Percentiles rank a stretch among this genome's conserved stretches.
Conservation (phyloP, 2,329 filamentous ascomycete species). For the Aspergillus tamarii region DNA sequence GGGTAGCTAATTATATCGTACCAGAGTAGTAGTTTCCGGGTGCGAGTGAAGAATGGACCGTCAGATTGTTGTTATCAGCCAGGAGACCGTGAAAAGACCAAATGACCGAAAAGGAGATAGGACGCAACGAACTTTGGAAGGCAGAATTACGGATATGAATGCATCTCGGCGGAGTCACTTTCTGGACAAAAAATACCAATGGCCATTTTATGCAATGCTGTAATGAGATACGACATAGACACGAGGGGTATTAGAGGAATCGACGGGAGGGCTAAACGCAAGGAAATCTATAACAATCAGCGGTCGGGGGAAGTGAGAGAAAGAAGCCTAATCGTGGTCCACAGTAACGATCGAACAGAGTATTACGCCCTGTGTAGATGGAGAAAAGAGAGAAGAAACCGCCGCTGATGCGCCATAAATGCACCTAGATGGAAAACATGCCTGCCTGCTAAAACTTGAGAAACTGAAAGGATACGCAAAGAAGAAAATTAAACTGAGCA, state of each 20-base stretch:
- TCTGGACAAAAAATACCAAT: slow-evolving; percentile 4
- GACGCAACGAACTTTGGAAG: neutral
- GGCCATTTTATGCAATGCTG: slow-evolving; percentile 8
- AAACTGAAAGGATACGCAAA: slow-evolving; percentile 14
- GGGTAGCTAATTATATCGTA: neutral
- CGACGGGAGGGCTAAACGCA: slow-evolving; percentile 7
- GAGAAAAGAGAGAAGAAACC: slow-evolving; percentile 14
- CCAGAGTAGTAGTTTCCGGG: neutral
- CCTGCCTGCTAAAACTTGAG: slow-evolving; percentile 7
- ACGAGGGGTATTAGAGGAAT: slow-evolving; percentile 21
- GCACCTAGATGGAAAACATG: slow-evolving; percentile 16
- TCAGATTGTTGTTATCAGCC: neutral
- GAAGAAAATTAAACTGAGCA: slow-evolving; percentile 7
- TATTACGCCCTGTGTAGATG: neutral
- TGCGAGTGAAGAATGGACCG: neutral
- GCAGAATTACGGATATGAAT: neutral
- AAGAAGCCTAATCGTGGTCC: slow-evolving; percentile 1
- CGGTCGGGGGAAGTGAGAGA: slow-evolving; percentile 3
- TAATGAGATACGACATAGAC: slow-evolving; percentile 2
- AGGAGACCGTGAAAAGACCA: neutral
- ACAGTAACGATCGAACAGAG: neutral
- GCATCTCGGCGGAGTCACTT: neutral
- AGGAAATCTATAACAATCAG: slow-evolving; percentile 18
- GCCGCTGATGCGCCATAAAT: slow-evolving; percentile 30
- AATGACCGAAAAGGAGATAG: neutral